phyloP scores from a whole-genome alignment of 768 basidiomycete species.

The Lentinula sp. region DNA sequence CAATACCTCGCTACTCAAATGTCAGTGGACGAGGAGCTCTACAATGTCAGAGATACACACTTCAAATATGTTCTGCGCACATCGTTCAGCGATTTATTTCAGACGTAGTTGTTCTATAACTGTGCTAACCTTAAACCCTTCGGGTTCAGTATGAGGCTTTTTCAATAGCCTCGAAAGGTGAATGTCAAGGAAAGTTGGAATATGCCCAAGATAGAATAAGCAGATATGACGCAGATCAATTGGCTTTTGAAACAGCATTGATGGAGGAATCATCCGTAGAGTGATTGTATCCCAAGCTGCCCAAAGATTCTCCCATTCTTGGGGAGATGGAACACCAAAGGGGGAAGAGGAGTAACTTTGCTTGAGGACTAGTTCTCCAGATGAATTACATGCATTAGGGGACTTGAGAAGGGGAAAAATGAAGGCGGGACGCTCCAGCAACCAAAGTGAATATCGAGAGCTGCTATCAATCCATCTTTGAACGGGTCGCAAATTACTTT shows the following conservation, averaged over 20 bases:
- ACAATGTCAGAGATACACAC: conserved; percentile 24
- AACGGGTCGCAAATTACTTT: conserved; percentile 75
- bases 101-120: background rate
- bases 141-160: conserved; percentile 81
- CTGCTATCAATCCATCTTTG: conserved; percentile 79
- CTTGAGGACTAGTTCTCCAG: conserved; percentile 16
- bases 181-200: conserved; percentile 89
- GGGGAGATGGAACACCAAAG: conserved; percentile 64
- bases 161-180: conserved; percentile 70
- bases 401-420: conserved; percentile 57
- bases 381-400: conserved; percentile 20
- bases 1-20: conserved; percentile 76
- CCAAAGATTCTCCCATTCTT: conserved; percentile 86
- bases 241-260: conserved; percentile 85
- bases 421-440: conserved; percentile 84
- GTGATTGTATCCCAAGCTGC: conserved; percentile 84
- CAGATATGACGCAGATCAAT: conserved; percentile 94
- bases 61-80: conserved; percentile 65
- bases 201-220: conserved; percentile 95
- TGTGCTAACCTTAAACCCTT: conserved; percentile 57
- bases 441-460: conserved; percentile 77
- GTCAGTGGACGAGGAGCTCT: background rate
- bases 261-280: conserved; percentile 76
- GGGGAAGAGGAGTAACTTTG: conserved; percentile 27
- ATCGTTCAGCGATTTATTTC: conserved; percentile 1